Base-by-base conservation (phyloP, 306 rosid genomes). In the Vigna nakashimae region DNA sequence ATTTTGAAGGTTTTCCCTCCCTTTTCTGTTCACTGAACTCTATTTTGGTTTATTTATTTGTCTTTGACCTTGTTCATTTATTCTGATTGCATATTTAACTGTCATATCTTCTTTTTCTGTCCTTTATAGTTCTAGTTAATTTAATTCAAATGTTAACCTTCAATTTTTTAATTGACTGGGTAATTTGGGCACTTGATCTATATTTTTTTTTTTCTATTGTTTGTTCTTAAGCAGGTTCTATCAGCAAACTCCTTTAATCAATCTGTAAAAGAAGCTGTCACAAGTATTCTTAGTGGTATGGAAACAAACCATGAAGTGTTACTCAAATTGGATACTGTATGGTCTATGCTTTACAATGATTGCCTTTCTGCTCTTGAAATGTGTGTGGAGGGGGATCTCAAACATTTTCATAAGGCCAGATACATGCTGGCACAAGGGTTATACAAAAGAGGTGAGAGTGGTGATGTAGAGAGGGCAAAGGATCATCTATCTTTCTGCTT, bases 401-500 rank as follows among this genome's bases (percentile, higher is more conserved):
- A 94, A 74, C 98, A 94, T 91, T 94, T 88, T 83, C 98, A 94
- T 65, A 94, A 94, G 91, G 98, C 97, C 74, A 92, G 98, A 89
- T 94, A 92, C 90, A 88, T 93, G 90, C 90, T 92, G 59, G 97
- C 98, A 79, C 95, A 87, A 80, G 97, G 97, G 76, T 86, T 90
- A 75, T 89, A 91, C 85, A 89, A 73, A 84, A 84, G 92, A 82
- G 95, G 92, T 75, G 90, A 83, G 57, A 89, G 83, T 40, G 89
- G 92, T 64, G 91, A 87, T 57, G 64, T 88, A 82, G 97, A 92
- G 85, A 92, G 85, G 88, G 97, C 98, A 43, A 94, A 89, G 84
- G 98, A 94, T 76, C 97, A 94, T 59, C 90, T 94, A 79, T 94
- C 98, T 71, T 94, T 92, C 90, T 94, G 98, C 94, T 94, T 94